Conservation (phyloP, 371 early-diverging fungal genomes). For the Dipsacomyces acuminosporus region DNA sequence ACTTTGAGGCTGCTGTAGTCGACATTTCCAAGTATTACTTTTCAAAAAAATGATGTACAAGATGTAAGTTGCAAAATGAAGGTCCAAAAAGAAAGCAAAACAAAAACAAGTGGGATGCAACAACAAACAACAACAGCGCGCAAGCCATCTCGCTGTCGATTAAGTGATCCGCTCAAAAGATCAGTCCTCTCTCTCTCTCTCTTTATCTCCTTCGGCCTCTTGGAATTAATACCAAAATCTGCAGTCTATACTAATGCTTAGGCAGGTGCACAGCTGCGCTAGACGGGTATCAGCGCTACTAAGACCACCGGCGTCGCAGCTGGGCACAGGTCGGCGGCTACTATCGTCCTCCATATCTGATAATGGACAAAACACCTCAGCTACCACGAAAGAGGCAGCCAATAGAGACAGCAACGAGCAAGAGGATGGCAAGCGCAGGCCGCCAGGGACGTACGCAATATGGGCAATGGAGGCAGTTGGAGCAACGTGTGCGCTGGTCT, state of each 20-base stretch:
- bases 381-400: not conserved
- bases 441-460: constrained; percentile 36
- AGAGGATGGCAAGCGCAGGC: constrained; percentile 4
- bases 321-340: not conserved
- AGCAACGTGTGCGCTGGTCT: constrained; percentile 22
- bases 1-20: constrained; percentile 51
- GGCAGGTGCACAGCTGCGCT: too few species aligned
- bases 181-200: too few species aligned
- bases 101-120: not conserved
- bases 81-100: not conserved
- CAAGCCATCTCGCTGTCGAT: not conserved
- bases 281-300: too few species aligned
- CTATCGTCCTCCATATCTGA: too few species aligned
- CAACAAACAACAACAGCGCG: not conserved
- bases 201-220: too few species aligned
- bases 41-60: too few species aligned
- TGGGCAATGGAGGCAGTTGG: constrained; percentile 42
- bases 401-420: not conserved
- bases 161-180: not conserved
- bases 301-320: too few species aligned
- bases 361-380: not conserved
- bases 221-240: too few species aligned
- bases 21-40: too few species aligned
- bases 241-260: too few species aligned
- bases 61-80: not conserved